A percentile compares a stretch with the other conserved stretches of the same genome.
These are phyloP conservation scores for Colletotrichum sojae DNA, from an alignment of 2,329 filamentous ascomycete species.

Conservation along the genomic window DNA sequence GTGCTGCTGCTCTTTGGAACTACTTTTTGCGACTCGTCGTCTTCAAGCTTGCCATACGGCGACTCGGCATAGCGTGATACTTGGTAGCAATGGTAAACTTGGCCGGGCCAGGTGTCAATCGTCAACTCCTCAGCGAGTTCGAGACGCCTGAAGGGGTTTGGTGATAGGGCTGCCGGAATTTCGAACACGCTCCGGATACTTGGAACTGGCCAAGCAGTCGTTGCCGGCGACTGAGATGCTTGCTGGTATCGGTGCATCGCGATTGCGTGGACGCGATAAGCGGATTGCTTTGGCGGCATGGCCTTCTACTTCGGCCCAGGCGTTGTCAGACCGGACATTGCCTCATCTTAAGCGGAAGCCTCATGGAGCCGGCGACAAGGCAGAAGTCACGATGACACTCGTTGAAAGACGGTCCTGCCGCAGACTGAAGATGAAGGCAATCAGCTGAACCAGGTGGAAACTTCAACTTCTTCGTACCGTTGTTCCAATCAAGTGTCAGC, in stretches of 20 bases:
- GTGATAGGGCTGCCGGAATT: background rate
- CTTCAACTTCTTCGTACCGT: slow-evolving; percentile 4
- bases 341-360: slow-evolving; percentile 20
- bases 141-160: slow-evolving; percentile 23
- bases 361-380: background rate
- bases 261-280: background rate
- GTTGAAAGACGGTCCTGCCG: background rate
- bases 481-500: background rate
- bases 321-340: background rate
- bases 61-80: slow-evolving; percentile 20
- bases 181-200: background rate
- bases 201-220: background rate
- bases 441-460: slow-evolving; percentile 13
- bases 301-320: background rate
- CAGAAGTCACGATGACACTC: background rate
- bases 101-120: background rate
- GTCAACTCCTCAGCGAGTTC: background rate
- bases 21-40: background rate
- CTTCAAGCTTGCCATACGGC: background rate
- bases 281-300: background rate
- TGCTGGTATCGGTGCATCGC: slow-evolving; percentile 14
- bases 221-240: background rate
- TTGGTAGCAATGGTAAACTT: slow-evolving; percentile 27
- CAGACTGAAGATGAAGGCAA: background rate
- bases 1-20: background rate